These are phyloP conservation scores for Boletellus deceptivus DNA, from an alignment of 1,284 basidiomycete genomes.

Conservation along the genomic window DNA sequence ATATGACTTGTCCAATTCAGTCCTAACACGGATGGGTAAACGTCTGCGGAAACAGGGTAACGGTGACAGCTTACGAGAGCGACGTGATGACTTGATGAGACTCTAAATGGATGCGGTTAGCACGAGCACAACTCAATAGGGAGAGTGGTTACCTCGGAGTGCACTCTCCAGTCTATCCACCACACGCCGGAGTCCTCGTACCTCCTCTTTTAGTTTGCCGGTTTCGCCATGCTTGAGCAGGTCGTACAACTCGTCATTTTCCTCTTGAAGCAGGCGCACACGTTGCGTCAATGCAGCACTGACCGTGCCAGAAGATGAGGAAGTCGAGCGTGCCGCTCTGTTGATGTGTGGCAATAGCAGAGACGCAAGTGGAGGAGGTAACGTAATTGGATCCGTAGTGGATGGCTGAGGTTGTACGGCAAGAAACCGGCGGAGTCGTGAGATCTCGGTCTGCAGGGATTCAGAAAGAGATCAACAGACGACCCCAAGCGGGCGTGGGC, in stretches of 20 bases:
- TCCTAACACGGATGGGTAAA: conserved; percentile 33
- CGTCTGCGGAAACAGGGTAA: conserved; percentile 5
- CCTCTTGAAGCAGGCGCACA: conserved; percentile 68
- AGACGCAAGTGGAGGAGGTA: conserved; percentile 67
- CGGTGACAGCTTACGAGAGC: conserved; percentile 56
- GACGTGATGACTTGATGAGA: conserved; percentile 69
- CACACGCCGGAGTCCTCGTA: conserved; percentile 60
- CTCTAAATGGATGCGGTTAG: conserved; percentile 43
- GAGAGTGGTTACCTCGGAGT: conserved; percentile 56
- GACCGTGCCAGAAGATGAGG: conserved; percentile 54
- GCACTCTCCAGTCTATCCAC: conserved; percentile 68
- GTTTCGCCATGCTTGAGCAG: conserved; percentile 68
- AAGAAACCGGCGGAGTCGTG: conserved; percentile 61
- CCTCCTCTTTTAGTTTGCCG: conserved; percentile 75
- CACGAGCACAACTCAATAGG: not conserved
- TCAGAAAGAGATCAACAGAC: conserved; percentile 19
- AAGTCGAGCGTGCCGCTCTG: conserved; percentile 33
- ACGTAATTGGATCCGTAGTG: conserved; percentile 56
- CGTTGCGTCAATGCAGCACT: conserved; percentile 69
- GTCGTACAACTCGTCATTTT: conserved; percentile 79
- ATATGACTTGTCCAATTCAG: conserved; percentile 72
- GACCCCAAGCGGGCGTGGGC: conserved; percentile 13
- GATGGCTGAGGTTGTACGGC: conserved; percentile 51
- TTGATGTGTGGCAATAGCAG: conserved; percentile 64
- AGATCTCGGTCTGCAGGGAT: conserved; percentile 61